These are phyloP conservation scores for Xylariales sp. DNA, from an alignment of 2,329 filamentous ascomycete species.

Conservation along the genomic window DNA sequence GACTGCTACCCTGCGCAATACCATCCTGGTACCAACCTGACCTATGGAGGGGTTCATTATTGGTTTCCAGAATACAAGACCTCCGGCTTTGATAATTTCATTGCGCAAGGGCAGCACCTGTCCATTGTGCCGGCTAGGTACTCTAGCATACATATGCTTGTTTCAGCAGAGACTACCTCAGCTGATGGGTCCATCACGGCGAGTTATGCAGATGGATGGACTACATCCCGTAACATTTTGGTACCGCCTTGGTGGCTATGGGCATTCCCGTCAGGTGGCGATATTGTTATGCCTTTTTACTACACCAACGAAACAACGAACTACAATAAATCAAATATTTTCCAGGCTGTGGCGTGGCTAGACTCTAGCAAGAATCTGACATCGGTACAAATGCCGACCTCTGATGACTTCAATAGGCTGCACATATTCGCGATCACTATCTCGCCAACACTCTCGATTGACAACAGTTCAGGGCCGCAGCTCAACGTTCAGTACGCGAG, in stretches of 20 bases:
- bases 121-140: constrained; percentile 12
- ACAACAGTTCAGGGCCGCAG: constrained; percentile 14
- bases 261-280: constrained; percentile 15
- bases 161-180: constrained; percentile 13
- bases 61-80: constrained; percentile 11
- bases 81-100: constrained; percentile 14
- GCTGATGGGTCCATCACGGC: constrained; percentile 14
- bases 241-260: constrained; percentile 16
- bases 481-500: constrained; percentile 34
- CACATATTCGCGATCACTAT: constrained; percentile 40
- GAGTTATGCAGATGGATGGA: constrained; percentile 12
- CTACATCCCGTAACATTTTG: constrained; percentile 9
- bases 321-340: constrained; percentile 17
- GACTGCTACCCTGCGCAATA: constrained; percentile 14
- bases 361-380: constrained; percentile 13
- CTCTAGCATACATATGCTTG: constrained; percentile 15
- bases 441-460: constrained; percentile 9
- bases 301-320: constrained; percentile 13
- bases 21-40: constrained; percentile 11
- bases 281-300: constrained; percentile 16
- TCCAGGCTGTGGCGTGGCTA: constrained; percentile 13
- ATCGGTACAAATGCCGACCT: constrained; percentile 13
- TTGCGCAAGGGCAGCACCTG: constrained; percentile 15
- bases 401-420: constrained; percentile 18
- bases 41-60: constrained; percentile 15